Evolutionary conservation across 106 monocot genomes (phyloP), one percentile per base, ranked within the genome.

Genomic region (Dioscorea alata): DNA sequence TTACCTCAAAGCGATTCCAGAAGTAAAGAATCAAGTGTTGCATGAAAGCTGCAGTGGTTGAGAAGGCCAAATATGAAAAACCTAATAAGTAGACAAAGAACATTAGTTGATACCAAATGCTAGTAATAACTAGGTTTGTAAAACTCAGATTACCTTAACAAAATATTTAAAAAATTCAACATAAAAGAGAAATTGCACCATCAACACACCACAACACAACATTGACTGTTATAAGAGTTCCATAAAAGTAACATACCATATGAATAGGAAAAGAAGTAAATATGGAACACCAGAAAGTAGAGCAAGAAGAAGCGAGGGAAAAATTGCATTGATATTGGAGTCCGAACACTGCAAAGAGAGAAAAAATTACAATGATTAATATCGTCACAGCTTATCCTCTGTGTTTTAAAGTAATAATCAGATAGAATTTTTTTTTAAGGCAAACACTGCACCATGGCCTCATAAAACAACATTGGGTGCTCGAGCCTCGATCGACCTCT

Each of bases 1-100:
- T 48, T 82, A 99, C 99, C 99, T 99, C 99, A 69, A 93, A 93
- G n/a, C 85, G 90, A 67, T 92, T 99, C 99, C 99, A 99, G 73
- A 99, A 99, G 65, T 93, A 99, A 60, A 99, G 84, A 58, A 99
- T 99, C 64, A 99, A 74, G 73, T 99, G 99, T 71, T 99, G 99
- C 99, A 99, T 99, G 72, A 99, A 99, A 73, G 99, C 93, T 31
- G 99, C 90, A 62, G 99, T 90, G 3, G 93, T 83, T 23, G 90
- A 89, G 74, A 99, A 93, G 15, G 99, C 93, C 76, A 99, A 68
- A 74, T 99, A 99, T 14, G 99, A 99, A 67, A 99, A 99, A 52
- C 99, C 93, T 93, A 76, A 17, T 33, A 15, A 63, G 48, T 20
- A 24, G 71, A 21, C 13, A 22, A 32, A 24, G 17, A 56, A 28